Percentiles rank a stretch among this genome's conserved stretches.
Conservation (phyloP, 441 rosid genomes). For the Pelargonium citronellum region DNA sequence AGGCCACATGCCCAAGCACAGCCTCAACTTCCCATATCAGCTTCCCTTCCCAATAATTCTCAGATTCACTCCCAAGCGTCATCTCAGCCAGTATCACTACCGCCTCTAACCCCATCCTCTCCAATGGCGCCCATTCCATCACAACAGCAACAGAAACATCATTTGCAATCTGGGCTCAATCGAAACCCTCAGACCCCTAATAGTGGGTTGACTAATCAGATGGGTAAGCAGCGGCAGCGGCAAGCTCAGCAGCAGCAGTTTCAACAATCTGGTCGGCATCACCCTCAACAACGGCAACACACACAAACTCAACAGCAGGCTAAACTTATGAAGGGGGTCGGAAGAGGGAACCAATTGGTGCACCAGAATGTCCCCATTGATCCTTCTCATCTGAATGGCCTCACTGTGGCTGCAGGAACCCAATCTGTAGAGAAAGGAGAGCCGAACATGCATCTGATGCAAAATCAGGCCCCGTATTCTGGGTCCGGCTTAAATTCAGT, state of each 20-base stretch:
- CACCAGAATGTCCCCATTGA: slow-evolving; percentile 62
- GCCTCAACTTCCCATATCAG: slow-evolving; percentile 60
- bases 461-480: slow-evolving; percentile 57
- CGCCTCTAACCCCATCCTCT: slow-evolving; percentile 51
- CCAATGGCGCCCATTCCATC: slow-evolving; percentile 49
- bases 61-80: slow-evolving; percentile 63
- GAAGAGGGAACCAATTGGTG: slow-evolving; percentile 64
- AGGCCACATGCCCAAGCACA: slow-evolving; percentile 60
- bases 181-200: slow-evolving; percentile 55
- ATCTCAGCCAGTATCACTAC: slow-evolving; percentile 47
- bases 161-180: slow-evolving; percentile 49
- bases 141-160: slow-evolving; percentile 66
- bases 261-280: slow-evolving; percentile 76
- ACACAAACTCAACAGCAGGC: slow-evolving; percentile 45
- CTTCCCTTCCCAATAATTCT: slow-evolving; percentile 61
- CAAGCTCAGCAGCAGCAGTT: slow-evolving; percentile 58
- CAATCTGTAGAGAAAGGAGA: slow-evolving; percentile 70
- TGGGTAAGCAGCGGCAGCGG: slow-evolving; percentile 74
- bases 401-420: slow-evolving; percentile 48
- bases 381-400: slow-evolving; percentile 59
- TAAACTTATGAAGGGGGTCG: slow-evolving; percentile 67
- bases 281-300: slow-evolving; percentile 63
- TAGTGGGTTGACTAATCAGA: slow-evolving; percentile 62
- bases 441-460: slow-evolving; percentile 48
- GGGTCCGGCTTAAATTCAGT: slow-evolving; percentile 35